Evolutionary conservation across 345 rosid genomes (phyloP), one percentile per base, ranked within the genome.

Genomic region (Arabidopsis suecica): DNA sequence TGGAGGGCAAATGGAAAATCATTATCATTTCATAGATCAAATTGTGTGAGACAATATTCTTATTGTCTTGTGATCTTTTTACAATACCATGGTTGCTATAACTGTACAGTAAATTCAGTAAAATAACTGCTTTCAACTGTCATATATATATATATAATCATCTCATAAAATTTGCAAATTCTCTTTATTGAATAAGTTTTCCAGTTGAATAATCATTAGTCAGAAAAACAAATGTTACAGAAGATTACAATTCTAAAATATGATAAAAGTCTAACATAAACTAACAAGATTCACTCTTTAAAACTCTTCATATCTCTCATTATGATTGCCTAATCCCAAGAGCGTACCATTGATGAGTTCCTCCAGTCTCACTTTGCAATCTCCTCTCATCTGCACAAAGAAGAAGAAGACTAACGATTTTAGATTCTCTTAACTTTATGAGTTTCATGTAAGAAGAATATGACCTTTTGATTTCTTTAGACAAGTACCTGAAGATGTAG

Each of bases 401-500:
- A 73, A 34, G 6, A 37, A 9, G 30, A 5, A 62, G 4, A 5
- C 6, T 30, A 40, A 4, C 0, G 14, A 45, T 40, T n/a, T 69
- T 61, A 34, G 57, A 20, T 40, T 75, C 48, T 51, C 69, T 45
- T 44, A 11, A 11, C 11, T 53, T 44, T 1, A 48, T 36, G 40
- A 44, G 36, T 23, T 10, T 51, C 5, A 40, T 25, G 62, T 34
- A 34, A 22, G 5, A n/a, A 60, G 57, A 68, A 10, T 37, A 68
- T 28, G 32, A 28, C 10, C n/a, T 40, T 67, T 5, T 20, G 11
- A n/a, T 23, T 5, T 54, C 4, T 23, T 37, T 7, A 22, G 62
- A 20, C 30, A 77, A 65, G 41, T 72, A 89, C 96, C 91, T 88
- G 81, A 56, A 91, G 68, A 61, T 84, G 92, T 7, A 89, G 70